Evolutionary conservation across 768 basidiomycete species (phyloP).

Genomic region (Russula sp.): DNA sequence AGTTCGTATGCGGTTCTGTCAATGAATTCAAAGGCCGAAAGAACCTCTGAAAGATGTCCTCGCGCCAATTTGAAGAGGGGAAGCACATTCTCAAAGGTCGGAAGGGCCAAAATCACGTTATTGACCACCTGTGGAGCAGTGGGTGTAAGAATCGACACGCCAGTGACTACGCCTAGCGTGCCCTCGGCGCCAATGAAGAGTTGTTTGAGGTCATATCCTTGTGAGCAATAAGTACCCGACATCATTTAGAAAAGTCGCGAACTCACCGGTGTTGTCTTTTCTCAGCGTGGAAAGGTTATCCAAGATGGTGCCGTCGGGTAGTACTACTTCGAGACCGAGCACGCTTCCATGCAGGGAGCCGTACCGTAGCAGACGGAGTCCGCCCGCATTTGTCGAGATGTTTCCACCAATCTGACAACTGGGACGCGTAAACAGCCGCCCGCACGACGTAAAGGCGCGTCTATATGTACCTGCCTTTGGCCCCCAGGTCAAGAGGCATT

Average conservation of each 20-base stretch:
- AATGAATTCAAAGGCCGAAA: conserved; percentile 96
- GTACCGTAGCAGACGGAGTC: conserved; percentile 89
- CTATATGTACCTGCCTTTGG: conserved; percentile 76
- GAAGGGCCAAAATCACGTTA: conserved; percentile 87
- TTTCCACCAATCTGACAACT: conserved; percentile 99
- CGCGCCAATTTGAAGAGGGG: conserved; percentile 81
- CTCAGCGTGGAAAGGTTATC: conserved; percentile 84
- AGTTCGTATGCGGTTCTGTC: conserved; percentile 83
- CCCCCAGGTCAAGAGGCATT: conserved; percentile 93
- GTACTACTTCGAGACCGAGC: conserved; percentile 90
- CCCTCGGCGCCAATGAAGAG: conserved; percentile 98
- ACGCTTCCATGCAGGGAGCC: conserved; percentile 94
- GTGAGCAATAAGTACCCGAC: conserved; percentile 28
- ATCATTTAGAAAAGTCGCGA: neutral
- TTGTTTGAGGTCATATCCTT: conserved; percentile 94
- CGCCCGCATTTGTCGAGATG: conserved; percentile 95
- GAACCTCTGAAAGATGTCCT: conserved; percentile 82
- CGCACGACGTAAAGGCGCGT: neutral
- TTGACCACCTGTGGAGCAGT: conserved; percentile 76
- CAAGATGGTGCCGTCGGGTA: conserved; percentile 89
- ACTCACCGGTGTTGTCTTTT: conserved; percentile 93
- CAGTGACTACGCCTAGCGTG: conserved; percentile 92
- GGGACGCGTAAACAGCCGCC: conserved; percentile 3
- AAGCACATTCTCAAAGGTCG: conserved; percentile 80
- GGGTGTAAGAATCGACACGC: conserved; percentile 89